Evolutionary conservation across 768 basidiomycete species (phyloP), one percentile per base, ranked within the genome.

Genomic region (Calocybe cyanea): DNA sequence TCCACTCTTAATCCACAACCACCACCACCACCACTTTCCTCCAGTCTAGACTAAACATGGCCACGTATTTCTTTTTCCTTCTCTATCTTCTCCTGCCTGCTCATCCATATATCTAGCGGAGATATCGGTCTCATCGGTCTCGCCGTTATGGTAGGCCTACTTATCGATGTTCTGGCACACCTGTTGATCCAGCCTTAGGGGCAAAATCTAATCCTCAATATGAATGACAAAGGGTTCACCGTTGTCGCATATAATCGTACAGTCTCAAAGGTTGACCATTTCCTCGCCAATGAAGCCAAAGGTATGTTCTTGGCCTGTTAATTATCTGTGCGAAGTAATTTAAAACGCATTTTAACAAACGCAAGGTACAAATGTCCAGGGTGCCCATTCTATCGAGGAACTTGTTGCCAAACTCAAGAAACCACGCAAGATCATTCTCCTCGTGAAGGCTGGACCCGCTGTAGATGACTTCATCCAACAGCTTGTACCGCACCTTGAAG

Each of bases 191-290:
- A 43, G 39, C 33, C 45, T 21, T 59, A 93, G 92, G 93, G 92
- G 61, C 93, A 95, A 82, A 96, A 95, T 67, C 68, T 96, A 63
- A 94, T 96, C 66, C 75, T 97, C 58, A 96, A 97, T 76, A 97
- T 96, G 91, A 96, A 96, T 68, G 96, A 99, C 78, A 99, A 99
- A 71, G 96, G 96, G 42, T 99, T 93, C 76, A 92, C 73, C 54
- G 96, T 99, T 59, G 86, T 92, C 56, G 92, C 91, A 10, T 99
- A 88, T 74, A 99, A 99, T 79, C 87, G 96, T 59, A 98, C 96
- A 34, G 87, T 85, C 51, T 84, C 81, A 72, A 99, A 99, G 69
- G 93, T 99, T 60, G 94, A 97, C 66, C 63, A 78, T 63, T 99
- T 99, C 81, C 82, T 99, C 51, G 85, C 78, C 51, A 92, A 97